phyloP scores from a whole-genome alignment of 768 basidiomycete genomes.

The Neoboletus subvelutipes region DNA sequence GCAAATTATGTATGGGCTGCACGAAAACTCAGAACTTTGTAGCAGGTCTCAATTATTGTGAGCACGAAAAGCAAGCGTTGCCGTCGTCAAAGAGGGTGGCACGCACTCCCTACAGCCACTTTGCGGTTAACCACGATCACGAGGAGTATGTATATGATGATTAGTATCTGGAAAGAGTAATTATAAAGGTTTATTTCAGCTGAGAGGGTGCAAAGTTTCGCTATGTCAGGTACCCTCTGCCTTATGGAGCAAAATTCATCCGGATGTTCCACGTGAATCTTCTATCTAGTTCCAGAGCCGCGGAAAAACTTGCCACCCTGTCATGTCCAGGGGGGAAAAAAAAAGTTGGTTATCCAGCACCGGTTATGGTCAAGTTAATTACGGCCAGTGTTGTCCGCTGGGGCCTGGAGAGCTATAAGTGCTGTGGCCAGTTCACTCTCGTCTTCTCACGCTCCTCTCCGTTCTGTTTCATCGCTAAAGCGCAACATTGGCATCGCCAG shows the following conservation, averaged over 20 bases:
- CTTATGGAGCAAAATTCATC: not conserved
- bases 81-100: not conserved
- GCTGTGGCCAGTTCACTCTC: not conserved
- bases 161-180: too few species aligned
- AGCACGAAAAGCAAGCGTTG: too few species aligned
- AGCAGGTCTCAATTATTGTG: too few species aligned
- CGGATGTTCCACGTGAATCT: not conserved
- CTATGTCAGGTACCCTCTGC: too few species aligned
- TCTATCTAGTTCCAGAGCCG: not conserved
- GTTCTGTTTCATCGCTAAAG: slow-evolving; percentile 13
- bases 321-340: not conserved
- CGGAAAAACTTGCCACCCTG: not conserved
- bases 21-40: not conserved
- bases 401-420: slow-evolving; percentile 12
- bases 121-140: not conserved
- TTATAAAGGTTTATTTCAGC: too few species aligned
- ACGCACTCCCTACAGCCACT: not conserved
- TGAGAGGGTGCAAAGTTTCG: not conserved
- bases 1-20: too few species aligned
- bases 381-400: slow-evolving; percentile 1
- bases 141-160: not conserved
- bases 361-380: slow-evolving; percentile 11
- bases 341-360: not conserved
- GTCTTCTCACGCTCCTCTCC: slow-evolving; percentile 21
- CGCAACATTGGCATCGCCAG: slow-evolving; percentile 8